Base-by-base conservation (phyloP, 2,329 filamentous ascomycete genomes). In the Pseudogymnoascus sp. region DNA sequence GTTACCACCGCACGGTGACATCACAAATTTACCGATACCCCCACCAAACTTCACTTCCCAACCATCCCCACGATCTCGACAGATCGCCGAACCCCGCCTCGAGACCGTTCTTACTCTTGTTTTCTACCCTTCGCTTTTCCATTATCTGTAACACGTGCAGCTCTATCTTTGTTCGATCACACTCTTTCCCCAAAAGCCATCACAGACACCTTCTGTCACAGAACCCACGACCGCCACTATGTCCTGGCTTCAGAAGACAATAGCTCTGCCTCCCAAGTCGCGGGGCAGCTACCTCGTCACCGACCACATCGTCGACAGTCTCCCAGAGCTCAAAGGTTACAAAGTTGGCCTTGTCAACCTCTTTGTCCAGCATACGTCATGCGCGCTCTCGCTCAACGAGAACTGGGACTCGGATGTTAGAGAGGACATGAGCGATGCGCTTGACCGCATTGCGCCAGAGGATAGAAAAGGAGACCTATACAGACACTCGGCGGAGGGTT, bases 291-390 rank as follows among this genome's bases (percentile, higher is more conserved):
- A 97, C 78, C 89, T 97, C 64, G 83, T 97, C 70, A 97, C 93
- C 60, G 85, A 92, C 73, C 80, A 87, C 61, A 83, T 97, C 62
- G 69, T 85, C 26, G 78, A 80, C 59, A 79, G 86, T 64, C 78
- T 97, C 0, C 92, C 93, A 3, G 92, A 97, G 76, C 83, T 97
- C 67, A 80, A 81, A 64, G 74, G 84, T 67, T 96, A 96, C 83
- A 93, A 93, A 74, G 84, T 94, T 69, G 92, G 92, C 49, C 77
- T 96, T 65, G 78, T 97, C 66, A 87, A 96, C 74, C 81, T 99
- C 55, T 99, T 97, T 75, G 82, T 97, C 62, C 93, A 99, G 77
- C 94, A 99, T 77, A 99, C 94, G 4, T 91, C 86, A 71, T 96
- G 92, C 76, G 94, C 90, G 11, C 81, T 99, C 61, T 90, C 85